Conservation (phyloP, 1,284 basidiomycete genomes). For the Leccinum fallax region DNA sequence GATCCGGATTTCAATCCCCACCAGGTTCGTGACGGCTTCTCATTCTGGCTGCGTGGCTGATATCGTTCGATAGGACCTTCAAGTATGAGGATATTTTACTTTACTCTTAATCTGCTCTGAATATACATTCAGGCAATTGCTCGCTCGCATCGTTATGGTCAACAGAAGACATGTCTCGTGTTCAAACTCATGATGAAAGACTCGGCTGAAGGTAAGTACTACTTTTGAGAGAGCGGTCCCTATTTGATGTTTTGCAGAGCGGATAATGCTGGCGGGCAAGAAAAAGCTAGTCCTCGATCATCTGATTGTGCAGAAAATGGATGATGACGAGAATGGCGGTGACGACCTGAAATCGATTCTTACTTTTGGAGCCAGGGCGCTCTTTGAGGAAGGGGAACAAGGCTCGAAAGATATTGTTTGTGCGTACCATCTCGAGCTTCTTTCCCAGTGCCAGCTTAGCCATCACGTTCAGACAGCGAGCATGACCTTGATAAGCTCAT, state of each 20-base stretch:
- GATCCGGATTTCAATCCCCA: conserved; percentile 97
- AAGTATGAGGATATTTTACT: conserved; percentile 47
- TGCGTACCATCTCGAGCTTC: conserved; percentile 38
- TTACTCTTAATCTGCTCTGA: conserved; percentile 11
- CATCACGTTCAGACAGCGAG: conserved; percentile 61
- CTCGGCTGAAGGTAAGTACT: conserved; percentile 77
- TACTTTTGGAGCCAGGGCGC: conserved; percentile 78
- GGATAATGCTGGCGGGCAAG: conserved; percentile 86
- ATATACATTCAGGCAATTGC: conserved; percentile 73
- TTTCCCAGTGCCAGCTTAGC: conserved; percentile 63
- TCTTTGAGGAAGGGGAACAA: conserved; percentile 66
- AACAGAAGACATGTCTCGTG: conserved; percentile 82
- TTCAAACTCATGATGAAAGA: conserved; percentile 92
- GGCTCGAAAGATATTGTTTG: conserved; percentile 69
- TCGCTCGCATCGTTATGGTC: conserved; percentile 83
- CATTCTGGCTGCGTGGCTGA: conserved; percentile 4
- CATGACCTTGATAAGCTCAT: conserved; percentile 82
- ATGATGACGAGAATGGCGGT: conserved; percentile 71
- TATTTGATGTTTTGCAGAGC: conserved; percentile 51
- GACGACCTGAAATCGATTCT: conserved; percentile 81
- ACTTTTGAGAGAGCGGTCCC: background rate
- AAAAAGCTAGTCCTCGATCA: conserved; percentile 91
- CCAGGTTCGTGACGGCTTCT: conserved; percentile 51
- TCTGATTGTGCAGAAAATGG: conserved; percentile 92
- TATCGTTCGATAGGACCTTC: conserved; percentile 56